Conservation (phyloP, 1,139 yeast genomes). For the Saccharomyces hybrid region DNA sequence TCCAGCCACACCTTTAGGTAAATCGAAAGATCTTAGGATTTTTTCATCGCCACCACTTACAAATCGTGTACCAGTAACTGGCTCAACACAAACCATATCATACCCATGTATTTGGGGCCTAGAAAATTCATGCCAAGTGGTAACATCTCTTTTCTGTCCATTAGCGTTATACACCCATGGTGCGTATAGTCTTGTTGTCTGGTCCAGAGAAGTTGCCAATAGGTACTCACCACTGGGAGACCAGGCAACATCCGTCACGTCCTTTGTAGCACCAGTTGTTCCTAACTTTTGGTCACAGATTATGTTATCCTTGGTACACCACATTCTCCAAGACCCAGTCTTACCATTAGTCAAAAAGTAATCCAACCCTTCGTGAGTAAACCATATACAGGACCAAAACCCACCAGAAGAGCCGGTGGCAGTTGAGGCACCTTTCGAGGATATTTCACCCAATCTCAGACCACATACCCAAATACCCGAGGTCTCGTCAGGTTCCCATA, state of each 20-base stretch:
- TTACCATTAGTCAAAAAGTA: slow-evolving; percentile 74
- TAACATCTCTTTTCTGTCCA: slow-evolving; percentile 25
- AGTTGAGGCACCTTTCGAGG: slow-evolving; percentile 93
- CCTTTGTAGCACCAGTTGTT: slow-evolving; percentile 67
- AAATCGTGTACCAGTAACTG: slow-evolving; percentile 53
- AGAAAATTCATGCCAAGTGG: slow-evolving; percentile 82
- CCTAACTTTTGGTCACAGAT: slow-evolving; percentile 54
- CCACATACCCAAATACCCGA: slow-evolving; percentile 90
- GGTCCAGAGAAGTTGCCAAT: slow-evolving; percentile 75
- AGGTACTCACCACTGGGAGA: slow-evolving; percentile 58
- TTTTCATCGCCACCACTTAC: slow-evolving; percentile 97
- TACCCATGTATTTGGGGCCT: slow-evolving; percentile 98
- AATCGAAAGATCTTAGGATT: slow-evolving; percentile 78
- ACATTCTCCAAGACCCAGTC: slow-evolving; percentile 86
- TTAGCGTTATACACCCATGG: slow-evolving; percentile 41
- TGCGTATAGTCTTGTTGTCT: slow-evolving; percentile 80
- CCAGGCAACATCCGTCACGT: slow-evolving; percentile 81
- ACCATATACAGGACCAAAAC: slow-evolving; percentile 88
- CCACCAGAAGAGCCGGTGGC: slow-evolving; percentile 99
- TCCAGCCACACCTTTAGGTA: slow-evolving; percentile 72
- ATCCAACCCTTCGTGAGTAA: slow-evolving; percentile 39
- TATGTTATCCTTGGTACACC: slow-evolving; percentile 40
- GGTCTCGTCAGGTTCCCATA: slow-evolving; percentile 85
- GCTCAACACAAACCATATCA: slow-evolving; percentile 82
- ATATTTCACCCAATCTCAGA: slow-evolving; percentile 78